Evolutionary conservation across 2,329 filamentous ascomycete genomes (phyloP).

Genomic region (Incumbomyces lentus): DNA sequence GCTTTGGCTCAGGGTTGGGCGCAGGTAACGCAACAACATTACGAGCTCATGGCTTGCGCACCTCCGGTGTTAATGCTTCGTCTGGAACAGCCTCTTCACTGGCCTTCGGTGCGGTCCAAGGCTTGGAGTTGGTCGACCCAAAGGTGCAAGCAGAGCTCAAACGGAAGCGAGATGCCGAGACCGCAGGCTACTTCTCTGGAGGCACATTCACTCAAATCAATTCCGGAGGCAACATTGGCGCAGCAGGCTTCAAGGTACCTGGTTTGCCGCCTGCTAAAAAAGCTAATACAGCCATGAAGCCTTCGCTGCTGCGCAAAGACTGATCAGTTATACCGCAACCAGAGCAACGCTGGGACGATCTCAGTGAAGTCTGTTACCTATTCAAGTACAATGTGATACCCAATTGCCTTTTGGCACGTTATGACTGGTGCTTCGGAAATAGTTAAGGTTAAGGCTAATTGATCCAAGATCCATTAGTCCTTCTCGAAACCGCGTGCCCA

Average conservation of each 20-base stretch:
- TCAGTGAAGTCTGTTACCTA: too few relatives aligned
- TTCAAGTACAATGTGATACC: too few relatives aligned
- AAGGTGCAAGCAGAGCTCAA: slow-evolving; percentile 80
- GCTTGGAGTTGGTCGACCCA: slow-evolving; percentile 87
- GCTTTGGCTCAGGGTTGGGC: slow-evolving; percentile 52
- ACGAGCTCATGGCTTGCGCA: slow-evolving; percentile 66
- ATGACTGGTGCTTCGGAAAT: too few relatives aligned
- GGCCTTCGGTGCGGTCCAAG: slow-evolving; percentile 89
- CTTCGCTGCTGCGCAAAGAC: slow-evolving; percentile 26
- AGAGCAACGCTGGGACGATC: too few relatives aligned
- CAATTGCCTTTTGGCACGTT: too few relatives aligned
- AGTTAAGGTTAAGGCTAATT: too few relatives aligned
- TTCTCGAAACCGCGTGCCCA: too few relatives aligned
- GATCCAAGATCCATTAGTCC: too few relatives aligned
- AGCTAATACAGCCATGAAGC: slow-evolving; percentile 50
- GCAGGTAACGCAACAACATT: slow-evolving; percentile 55
- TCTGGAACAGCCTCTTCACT: slow-evolving; percentile 74
- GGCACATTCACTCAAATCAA: slow-evolving; percentile 87
- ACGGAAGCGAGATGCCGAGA: slow-evolving; percentile 84
- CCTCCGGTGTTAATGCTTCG: slow-evolving; percentile 65
- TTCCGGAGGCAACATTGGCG: slow-evolving; percentile 24
- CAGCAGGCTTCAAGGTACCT: slow-evolving; percentile 71
- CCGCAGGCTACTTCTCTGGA: slow-evolving; percentile 92
- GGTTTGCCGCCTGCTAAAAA: slow-evolving; percentile 64
- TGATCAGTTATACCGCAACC: not conserved